Conservation (phyloP, 2,329 filamentous ascomycete species). For the Monosporascus ibericus region DNA sequence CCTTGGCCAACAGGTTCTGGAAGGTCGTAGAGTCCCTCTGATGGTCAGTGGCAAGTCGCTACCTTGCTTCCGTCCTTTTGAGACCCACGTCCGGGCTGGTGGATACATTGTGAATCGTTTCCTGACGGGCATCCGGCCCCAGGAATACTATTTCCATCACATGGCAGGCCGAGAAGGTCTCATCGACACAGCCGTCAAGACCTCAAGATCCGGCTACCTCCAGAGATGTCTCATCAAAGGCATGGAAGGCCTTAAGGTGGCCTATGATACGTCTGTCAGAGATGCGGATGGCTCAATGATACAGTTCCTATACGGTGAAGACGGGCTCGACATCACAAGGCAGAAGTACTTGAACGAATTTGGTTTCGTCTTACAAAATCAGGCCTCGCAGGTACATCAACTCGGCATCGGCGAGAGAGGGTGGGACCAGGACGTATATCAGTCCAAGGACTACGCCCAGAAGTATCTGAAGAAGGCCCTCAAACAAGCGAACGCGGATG, state of each 20-base stretch:
- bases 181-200: slow-evolving; percentile 98
- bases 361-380: slow-evolving; percentile 82
- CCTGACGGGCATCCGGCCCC: slow-evolving; percentile 92
- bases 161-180: slow-evolving; percentile 98
- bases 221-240: slow-evolving; percentile 98
- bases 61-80: slow-evolving; percentile 88
- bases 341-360: slow-evolving; percentile 89
- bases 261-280: slow-evolving; percentile 90
- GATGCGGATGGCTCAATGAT: slow-evolving; percentile 90
- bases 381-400: slow-evolving; percentile 71
- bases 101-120: slow-evolving; percentile 95
- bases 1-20: slow-evolving; percentile 90
- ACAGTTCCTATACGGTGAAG: slow-evolving; percentile 95
- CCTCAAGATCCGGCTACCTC: slow-evolving; percentile 90
- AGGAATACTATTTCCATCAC: slow-evolving; percentile 99
- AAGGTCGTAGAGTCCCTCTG: slow-evolving; percentile 87
- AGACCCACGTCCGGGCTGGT: slow-evolving; percentile 81
- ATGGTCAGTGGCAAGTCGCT: slow-evolving; percentile 98
- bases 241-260: slow-evolving; percentile 88
- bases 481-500: slow-evolving; percentile 59
- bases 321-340: slow-evolving; percentile 90
- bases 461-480: slow-evolving; percentile 77
- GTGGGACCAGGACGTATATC: slow-evolving; percentile 34
- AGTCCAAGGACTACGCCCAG: slow-evolving; percentile 55
- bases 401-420: slow-evolving; percentile 57